These are phyloP conservation scores for Paracorniculantispora psalliotae DNA, from an alignment of 2,329 filamentous ascomycete genomes.

Conservation along the genomic window DNA sequence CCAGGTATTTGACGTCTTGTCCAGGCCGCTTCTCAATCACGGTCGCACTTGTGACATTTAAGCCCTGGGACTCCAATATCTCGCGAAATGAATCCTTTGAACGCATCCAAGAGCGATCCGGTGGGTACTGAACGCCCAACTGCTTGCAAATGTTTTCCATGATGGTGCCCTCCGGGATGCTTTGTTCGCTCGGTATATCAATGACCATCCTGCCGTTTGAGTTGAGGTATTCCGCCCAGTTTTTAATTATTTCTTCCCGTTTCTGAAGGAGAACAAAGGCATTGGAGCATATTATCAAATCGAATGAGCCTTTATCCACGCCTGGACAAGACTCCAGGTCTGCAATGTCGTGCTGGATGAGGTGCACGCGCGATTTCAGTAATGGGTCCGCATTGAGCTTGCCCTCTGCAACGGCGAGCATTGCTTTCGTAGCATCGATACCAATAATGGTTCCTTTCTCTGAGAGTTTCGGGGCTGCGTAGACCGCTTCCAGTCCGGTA, in stretches of 20 bases:
- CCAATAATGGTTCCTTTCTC: slow-evolving; percentile 24
- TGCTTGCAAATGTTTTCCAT: slow-evolving; percentile 24
- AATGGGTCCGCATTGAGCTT: slow-evolving; percentile 18
- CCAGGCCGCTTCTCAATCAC: slow-evolving; percentile 24
- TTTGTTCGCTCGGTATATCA: slow-evolving; percentile 30
- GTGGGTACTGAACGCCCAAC: slow-evolving; percentile 21
- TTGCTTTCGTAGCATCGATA: slow-evolving; percentile 28
- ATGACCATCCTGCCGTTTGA: slow-evolving; percentile 25
- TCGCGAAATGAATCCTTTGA: slow-evolving; percentile 15
- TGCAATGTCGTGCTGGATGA: slow-evolving; percentile 26
- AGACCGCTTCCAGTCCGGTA: slow-evolving; percentile 29
- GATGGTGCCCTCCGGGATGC: slow-evolving; percentile 20
- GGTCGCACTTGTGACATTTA: slow-evolving; percentile 22
- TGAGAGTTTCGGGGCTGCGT: slow-evolving; percentile 24
- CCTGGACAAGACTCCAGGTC: slow-evolving; percentile 20
- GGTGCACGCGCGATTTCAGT: slow-evolving; percentile 18
- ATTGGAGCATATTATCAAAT: neutral
- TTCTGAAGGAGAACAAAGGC: neutral
- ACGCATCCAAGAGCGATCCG: neutral
- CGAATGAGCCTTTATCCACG: slow-evolving; percentile 23
- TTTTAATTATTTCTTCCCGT: slow-evolving; percentile 16
- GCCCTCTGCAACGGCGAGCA: slow-evolving; percentile 26
- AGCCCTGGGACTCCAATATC: slow-evolving; percentile 25
- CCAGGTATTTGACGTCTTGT: slow-evolving; percentile 18
- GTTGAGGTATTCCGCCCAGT: slow-evolving; percentile 27